A percentile compares a stretch with the other conserved stretches of the same genome.
Evolutionary conservation across 208 protist species (phyloP).

Genomic region (Leptomonas seymouri): DNA sequence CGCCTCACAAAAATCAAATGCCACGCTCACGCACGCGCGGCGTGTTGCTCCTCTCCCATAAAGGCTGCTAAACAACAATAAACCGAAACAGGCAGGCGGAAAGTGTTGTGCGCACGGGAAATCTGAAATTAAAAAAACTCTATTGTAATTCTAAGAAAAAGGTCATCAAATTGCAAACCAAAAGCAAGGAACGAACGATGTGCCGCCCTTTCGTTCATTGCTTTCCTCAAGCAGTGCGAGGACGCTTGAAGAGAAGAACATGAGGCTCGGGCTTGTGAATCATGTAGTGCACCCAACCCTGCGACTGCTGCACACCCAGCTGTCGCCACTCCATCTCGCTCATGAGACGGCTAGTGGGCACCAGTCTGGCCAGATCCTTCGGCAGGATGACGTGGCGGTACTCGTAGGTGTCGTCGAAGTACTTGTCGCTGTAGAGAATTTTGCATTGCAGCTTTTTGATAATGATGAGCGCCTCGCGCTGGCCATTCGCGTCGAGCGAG

Average conservation of each 20-base stretch:
- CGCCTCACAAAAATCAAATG: too few relatives aligned
- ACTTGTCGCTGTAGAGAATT: constrained; percentile 97
- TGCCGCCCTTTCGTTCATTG: constrained; percentile 3
- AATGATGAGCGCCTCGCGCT: constrained; percentile 70
- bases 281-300: constrained; percentile 98
- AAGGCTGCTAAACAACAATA: background rate
- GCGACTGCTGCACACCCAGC: constrained; percentile 97
- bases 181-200: background rate
- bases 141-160: too few relatives aligned
- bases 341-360: constrained; percentile 94
- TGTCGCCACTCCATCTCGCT: constrained; percentile 97
- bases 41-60: background rate
- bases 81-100: background rate
- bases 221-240: constrained; percentile 35
- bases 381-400: constrained; percentile 99
- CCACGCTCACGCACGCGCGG: too few relatives aligned
- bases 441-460: constrained; percentile 88
- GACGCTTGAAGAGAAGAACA: constrained; percentile 96
- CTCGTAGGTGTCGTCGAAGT: constrained; percentile 95
- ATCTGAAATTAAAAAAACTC: too few relatives aligned
- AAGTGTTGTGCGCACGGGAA: too few relatives aligned
- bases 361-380: constrained; percentile 92
- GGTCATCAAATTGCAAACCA: too few relatives aligned
- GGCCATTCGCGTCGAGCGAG: constrained; percentile 67
- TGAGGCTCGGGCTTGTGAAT: constrained; percentile 97